Evolutionary conservation across 1,284 basidiomycete genomes (phyloP).

Genomic region (Apiotrichum akiyoshidainum): DNA sequence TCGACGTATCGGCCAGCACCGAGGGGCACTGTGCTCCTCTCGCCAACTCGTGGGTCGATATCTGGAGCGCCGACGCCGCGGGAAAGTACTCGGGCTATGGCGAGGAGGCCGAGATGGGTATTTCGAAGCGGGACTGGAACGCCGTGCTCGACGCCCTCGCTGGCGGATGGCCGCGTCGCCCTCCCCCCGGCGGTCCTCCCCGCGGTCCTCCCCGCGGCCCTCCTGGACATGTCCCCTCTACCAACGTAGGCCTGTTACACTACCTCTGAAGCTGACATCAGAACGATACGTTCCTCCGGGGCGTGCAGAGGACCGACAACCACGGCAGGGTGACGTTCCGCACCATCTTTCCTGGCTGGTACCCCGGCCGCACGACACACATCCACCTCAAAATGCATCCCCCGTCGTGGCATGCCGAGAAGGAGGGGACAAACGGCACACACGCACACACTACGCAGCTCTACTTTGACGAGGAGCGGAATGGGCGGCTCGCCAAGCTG

Average conservation of each 20-base stretch:
- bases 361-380: conserved; percentile 26
- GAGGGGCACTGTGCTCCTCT: conserved; percentile 17
- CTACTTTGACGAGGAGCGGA: conserved; percentile 39
- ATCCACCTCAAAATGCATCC: conserved; percentile 29
- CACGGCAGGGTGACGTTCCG: conserved; percentile 21
- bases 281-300: conserved; percentile 31
- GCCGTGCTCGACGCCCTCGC: conserved; percentile 3
- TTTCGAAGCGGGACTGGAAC: conserved; percentile 3
- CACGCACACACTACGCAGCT: conserved; percentile 28
- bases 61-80: conserved; percentile 22
- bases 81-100: conserved; percentile 24
- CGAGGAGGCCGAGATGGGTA: conserved; percentile 4
- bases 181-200: not conserved
- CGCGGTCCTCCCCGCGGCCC: conserved; percentile 8
- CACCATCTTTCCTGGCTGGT: conserved; percentile 31
- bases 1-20: conserved; percentile 6
- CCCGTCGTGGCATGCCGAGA: conserved; percentile 7
- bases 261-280: conserved; percentile 2
- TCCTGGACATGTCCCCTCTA: conserved; percentile 10
- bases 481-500: conserved; percentile 25
- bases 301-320: conserved; percentile 23
- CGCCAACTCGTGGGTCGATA: conserved; percentile 22
- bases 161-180: not conserved
- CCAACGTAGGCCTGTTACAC: conserved; percentile 7
- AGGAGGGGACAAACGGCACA: conserved; percentile 10